Evolutionary conservation across 1,284 basidiomycete genomes (phyloP), one percentile per base, ranked within the genome.

Genomic region (Cutaneotrichosporon sp.): DNA sequence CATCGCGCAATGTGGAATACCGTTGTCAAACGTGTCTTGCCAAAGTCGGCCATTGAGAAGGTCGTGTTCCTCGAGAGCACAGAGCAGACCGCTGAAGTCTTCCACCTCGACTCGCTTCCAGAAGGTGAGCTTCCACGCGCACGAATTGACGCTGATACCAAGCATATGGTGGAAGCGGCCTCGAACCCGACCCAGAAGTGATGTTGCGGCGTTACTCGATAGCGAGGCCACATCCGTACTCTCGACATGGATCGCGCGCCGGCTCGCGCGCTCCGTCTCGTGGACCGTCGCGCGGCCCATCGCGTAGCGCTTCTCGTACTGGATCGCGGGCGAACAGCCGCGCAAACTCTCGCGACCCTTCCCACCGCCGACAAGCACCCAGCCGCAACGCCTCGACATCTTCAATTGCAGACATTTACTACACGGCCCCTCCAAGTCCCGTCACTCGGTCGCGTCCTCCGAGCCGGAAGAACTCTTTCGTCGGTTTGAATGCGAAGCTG

Each of bases 1-100:
- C 76, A 78, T 43, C 65, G 75, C 7, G 72, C 74, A 19, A 75
- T 79, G 64, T 80, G 79, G 79, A 69, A 68, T 26, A 54, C 52
- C 10, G 66, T 78, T 33, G 63, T 78, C 55, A 77, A 77, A 50
- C 68, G 76, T 4, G 63, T 79, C 6, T 54, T 80, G 1, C 78
- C 78, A 0, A 64, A 67, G 43, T 71, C 74, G 22, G 75, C 78
- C 3, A 63, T 79, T 7, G 76, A 76, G 29, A 75, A 74, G 57
- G 72, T 80, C 45, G 61, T 69, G 8, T 79, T 79, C 51, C 66
- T 73, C 25, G 63, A 71, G 34, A 55, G 22, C 16, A 49, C 54
- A 8, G 50, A 49, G 1, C 59, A 66, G 14, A 43, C 68, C 0
- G 63, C 54, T 17, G 51, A 59, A 24, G 51, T 68, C 1, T 72